These are phyloP conservation scores for Aspergillus sp. DNA, from an alignment of 2,329 filamentous ascomycete species.

Conservation along the genomic window DNA sequence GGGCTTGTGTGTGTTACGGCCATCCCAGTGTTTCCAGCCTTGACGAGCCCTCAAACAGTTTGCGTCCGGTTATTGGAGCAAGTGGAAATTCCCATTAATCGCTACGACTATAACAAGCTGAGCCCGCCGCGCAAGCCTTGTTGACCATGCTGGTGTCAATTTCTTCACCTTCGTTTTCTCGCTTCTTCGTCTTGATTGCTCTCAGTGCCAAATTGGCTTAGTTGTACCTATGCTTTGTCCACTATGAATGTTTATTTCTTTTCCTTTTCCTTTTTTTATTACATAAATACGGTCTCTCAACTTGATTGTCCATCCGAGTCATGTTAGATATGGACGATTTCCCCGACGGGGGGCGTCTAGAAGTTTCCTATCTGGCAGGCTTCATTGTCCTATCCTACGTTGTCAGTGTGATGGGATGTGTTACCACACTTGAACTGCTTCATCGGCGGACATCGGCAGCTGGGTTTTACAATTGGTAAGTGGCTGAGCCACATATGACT, in stretches of 20 bases:
- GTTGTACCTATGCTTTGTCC: neutral
- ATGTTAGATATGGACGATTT: conserved; percentile 20
- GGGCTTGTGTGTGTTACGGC: neutral
- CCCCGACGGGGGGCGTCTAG: conserved; percentile 9
- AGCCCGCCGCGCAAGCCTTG: neutral
- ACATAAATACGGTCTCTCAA: no score
- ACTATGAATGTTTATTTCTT: neutral
- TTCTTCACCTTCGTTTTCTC: neutral
- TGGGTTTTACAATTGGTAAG: conserved; percentile 69
- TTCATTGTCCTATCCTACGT: conserved; percentile 69
- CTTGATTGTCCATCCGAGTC: neutral
- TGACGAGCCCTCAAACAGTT: neutral
- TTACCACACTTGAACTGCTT: conserved; percentile 78
- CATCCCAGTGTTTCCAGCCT: neutral
- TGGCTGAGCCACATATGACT: neutral
- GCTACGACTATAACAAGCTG: neutral
- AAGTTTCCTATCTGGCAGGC: conserved; percentile 49
- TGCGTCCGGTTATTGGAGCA: neutral
- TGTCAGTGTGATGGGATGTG: conserved; percentile 71
- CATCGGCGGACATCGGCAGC: conserved; percentile 70
- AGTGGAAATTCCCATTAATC: neutral
- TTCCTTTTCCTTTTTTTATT: neutral
- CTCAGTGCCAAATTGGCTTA: neutral
- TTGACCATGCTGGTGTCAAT: neutral
- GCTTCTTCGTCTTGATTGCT: neutral